A percentile compares a stretch with the other conserved stretches of the same genome.
Evolutionary conservation across 73 alveolate genomes (phyloP).

Genomic region (Paramecium biaurelia): DNA sequence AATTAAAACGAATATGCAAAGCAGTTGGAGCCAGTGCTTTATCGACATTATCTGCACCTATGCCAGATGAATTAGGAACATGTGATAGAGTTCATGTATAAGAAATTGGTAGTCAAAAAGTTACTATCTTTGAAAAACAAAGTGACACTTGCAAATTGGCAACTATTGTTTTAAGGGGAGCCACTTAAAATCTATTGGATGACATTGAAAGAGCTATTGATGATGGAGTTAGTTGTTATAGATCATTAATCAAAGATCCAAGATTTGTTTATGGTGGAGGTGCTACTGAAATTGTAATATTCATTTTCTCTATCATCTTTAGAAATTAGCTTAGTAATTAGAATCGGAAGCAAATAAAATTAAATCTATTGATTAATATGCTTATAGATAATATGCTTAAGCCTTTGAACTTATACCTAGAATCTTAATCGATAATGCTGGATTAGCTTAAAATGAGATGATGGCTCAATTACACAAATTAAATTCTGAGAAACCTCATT

Average conservation of each 20-base stretch:
- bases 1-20: constrained; percentile 91
- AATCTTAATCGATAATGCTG: constrained; percentile 97
- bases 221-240: constrained; percentile 95
- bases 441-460: constrained; percentile 92
- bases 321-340: constrained; percentile 69
- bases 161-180: constrained; percentile 92
- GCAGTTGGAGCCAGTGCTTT: constrained; percentile 95
- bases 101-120: constrained; percentile 94
- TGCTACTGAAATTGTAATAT: constrained; percentile 17
- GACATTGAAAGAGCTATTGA: constrained; percentile 97
- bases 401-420: constrained; percentile 97
- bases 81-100: constrained; percentile 88
- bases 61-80: constrained; percentile 97
- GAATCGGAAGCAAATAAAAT: constrained; percentile 73
- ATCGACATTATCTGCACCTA: constrained; percentile 95
- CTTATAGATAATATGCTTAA: constrained; percentile 96
- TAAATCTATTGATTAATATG: constrained; percentile 94
- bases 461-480: constrained; percentile 91
- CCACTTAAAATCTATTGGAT: constrained; percentile 92
- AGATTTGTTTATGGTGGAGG: constrained; percentile 68
- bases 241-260: constrained; percentile 73
- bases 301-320: background rate
- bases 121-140: constrained; percentile 75
- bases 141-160: constrained; percentile 75
- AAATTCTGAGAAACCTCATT: constrained; percentile 78